Conservation (phyloP, 352 stramenopile species). For the Elongisporangium undulatum region DNA sequence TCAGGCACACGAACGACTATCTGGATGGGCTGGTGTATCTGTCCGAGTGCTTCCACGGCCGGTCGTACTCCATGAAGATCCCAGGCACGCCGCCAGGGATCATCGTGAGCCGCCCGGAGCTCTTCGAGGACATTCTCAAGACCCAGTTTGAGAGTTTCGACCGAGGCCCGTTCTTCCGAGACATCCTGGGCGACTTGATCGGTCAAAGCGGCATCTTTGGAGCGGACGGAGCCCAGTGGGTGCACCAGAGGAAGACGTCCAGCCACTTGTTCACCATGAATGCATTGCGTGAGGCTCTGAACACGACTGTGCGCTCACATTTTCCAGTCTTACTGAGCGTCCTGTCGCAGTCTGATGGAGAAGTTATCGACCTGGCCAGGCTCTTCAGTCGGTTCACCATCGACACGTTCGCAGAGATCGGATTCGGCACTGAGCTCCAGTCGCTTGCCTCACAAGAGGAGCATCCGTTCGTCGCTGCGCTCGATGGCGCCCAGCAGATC, state of each 20-base stretch:
- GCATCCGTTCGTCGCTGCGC: conserved; percentile 46
- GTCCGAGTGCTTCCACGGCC: conserved; percentile 12
- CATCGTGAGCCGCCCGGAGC: conserved; percentile 17
- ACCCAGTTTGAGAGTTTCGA: conserved; percentile 44
- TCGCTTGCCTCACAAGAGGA: conserved; percentile 23
- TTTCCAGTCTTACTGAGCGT: conserved; percentile 14
- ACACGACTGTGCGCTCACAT: conserved; percentile 18
- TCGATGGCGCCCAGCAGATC: conserved; percentile 32
- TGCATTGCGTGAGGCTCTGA: conserved; percentile 37
- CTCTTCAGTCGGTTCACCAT: conserved; percentile 57
- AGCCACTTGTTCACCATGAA: conserved; percentile 79
- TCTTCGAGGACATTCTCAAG: conserved; percentile 27
- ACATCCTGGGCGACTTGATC: conserved; percentile 40
- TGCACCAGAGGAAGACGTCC: conserved; percentile 67
- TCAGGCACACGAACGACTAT: conserved; percentile 3
- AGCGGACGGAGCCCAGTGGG: conserved; percentile 50
- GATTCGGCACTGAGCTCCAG: conserved; percentile 51
- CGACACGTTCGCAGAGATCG: conserved; percentile 64
- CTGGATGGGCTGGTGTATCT: conserved; percentile 4
- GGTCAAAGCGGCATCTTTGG: conserved; percentile 51
- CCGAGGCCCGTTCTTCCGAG: conserved; percentile 16
- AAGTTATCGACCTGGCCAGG: conserved; percentile 28
- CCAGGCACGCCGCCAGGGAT: conserved; percentile 17
- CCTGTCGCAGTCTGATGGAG: conserved; percentile 6
- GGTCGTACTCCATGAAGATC: conserved; percentile 17